Percentiles rank a stretch among this genome's conserved stretches.
phyloP scores from a whole-genome alignment of 2,329 filamentous ascomycete genomes.

The Stagonosporopsis tanaceti region DNA sequence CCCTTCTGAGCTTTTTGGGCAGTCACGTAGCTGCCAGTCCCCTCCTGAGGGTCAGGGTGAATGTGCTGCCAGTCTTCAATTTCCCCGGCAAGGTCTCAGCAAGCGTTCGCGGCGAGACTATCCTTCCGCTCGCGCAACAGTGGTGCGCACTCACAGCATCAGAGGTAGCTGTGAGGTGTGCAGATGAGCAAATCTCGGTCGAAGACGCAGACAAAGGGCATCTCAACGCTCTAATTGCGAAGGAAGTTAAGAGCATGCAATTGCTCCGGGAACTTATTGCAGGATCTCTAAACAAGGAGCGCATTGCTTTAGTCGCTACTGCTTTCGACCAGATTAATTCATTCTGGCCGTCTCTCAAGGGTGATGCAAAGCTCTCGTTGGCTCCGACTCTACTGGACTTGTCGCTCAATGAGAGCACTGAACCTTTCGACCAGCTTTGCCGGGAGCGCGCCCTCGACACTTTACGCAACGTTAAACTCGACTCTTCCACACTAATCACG shows the following conservation, averaged over 20 bases:
- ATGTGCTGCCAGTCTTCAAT: constrained; percentile 75
- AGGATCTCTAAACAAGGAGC: constrained; percentile 53
- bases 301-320: constrained; percentile 66
- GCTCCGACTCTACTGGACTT: constrained; percentile 71
- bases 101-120: constrained; percentile 73
- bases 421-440: constrained; percentile 49
- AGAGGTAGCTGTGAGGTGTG: constrained; percentile 61
- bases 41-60: constrained; percentile 71
- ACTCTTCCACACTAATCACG: constrained; percentile 73
- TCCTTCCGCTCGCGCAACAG: constrained; percentile 76
- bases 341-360: constrained; percentile 77
- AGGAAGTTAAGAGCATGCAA: constrained; percentile 65
- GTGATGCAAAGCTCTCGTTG: constrained; percentile 65
- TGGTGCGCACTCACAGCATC: constrained; percentile 68
- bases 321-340: constrained; percentile 74
- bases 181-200: constrained; percentile 57
- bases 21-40: constrained; percentile 76
- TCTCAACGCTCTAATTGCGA: constrained; percentile 61
- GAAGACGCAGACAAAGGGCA: constrained; percentile 62
- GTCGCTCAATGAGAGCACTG: constrained; percentile 56
- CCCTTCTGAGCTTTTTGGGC: constrained; percentile 75
- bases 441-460: constrained; percentile 71
- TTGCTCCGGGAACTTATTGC: constrained; percentile 61
- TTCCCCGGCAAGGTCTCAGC: constrained; percentile 75
- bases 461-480: constrained; percentile 75